Conservation (phyloP, 495 filamentous ascomycete species). For the Trichoderma erinaceum region DNA sequence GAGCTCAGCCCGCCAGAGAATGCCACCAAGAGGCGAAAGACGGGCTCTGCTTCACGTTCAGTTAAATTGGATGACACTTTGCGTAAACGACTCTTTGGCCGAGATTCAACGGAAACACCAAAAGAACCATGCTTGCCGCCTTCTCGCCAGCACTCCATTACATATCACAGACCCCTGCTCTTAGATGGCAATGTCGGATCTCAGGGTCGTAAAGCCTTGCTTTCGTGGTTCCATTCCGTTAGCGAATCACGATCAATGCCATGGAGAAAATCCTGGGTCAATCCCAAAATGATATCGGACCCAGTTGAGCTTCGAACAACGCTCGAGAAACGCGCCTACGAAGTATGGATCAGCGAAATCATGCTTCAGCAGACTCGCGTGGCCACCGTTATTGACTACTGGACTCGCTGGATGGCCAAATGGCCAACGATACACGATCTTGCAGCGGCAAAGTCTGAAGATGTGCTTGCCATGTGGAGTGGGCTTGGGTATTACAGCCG, state of each 20-base stretch:
- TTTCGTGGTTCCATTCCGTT: conserved; percentile 36
- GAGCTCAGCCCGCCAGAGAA: background rate
- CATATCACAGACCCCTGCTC: conserved; percentile 40
- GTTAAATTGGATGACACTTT: background rate
- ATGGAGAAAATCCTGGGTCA: conserved; percentile 41
- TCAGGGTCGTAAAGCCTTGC: conserved; percentile 25
- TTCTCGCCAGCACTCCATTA: conserved; percentile 21
- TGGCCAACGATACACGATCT: conserved; percentile 37
- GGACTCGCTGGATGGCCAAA: conserved; percentile 38
- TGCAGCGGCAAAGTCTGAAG: conserved; percentile 30
- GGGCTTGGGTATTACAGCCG: conserved; percentile 44
- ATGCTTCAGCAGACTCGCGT: conserved; percentile 49
- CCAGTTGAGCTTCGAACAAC: conserved; percentile 18
- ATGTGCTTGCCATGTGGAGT: conserved; percentile 35
- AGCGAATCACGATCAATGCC: conserved; percentile 37
- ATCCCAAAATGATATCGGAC: conserved; percentile 20
- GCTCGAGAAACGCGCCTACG: conserved; percentile 39
- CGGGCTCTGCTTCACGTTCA: background rate
- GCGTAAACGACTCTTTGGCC: background rate
- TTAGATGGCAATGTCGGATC: conserved; percentile 26
- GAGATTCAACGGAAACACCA: background rate
- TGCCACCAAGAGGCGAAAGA: background rate
- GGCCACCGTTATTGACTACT: conserved; percentile 38
- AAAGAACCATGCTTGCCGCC: background rate
- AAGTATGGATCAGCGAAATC: conserved; percentile 46